Base-by-base conservation (phyloP, 2,329 filamentous ascomycete species). In the Ascochyta pisi region DNA sequence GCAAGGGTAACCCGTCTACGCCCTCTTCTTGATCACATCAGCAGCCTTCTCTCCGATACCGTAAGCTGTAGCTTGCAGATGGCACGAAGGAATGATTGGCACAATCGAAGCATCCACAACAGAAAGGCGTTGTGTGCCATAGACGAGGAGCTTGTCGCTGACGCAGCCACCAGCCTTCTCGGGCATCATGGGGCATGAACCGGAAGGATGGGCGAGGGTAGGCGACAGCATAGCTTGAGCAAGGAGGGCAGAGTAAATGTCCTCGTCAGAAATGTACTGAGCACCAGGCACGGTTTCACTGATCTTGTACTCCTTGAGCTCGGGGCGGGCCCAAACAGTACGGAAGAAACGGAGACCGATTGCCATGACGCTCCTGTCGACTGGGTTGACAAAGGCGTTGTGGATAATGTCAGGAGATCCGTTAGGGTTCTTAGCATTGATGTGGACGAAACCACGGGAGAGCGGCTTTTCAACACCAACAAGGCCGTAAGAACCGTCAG, bases 271-370 rank as follows among this genome's bases (percentile, higher is more conserved):
- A 0, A 47, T 60, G 47, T 65, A 61, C 44, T 68, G 62, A 24
- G 61, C 58, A 10, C 68, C 67, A 8, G 69, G 69, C 2, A 63
- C 50, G 1, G 47, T 64, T 50, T 73, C 68, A 8, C 57, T 45
- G n/a, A 66, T 64, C 34, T 61, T 51, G 45, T 70, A 63, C 31
- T 54, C 51, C 15, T 53, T 54, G 34, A 74, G 65, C 40, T 58
- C 70, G 38, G 57, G 67, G 1, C 69, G 64, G 15, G 68, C 65
- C 63, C 64, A 67, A 29, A 70, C 61, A 6, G 43, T 62, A 46
- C 77, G 77, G 38, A 73, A 73, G 31, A 75, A 66, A 1, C 68
- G 66, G n/a, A 71, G 60, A 10, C 70, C 69, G 3, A 76, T 70
- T 6, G 67, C 69, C 37, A 75, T 68, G 42, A 71, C 53, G 19